Evolutionary conservation across 2,329 filamentous ascomycete species (phyloP), one percentile per base, ranked within the genome.

Genomic region (Sarocladium kiliense): DNA sequence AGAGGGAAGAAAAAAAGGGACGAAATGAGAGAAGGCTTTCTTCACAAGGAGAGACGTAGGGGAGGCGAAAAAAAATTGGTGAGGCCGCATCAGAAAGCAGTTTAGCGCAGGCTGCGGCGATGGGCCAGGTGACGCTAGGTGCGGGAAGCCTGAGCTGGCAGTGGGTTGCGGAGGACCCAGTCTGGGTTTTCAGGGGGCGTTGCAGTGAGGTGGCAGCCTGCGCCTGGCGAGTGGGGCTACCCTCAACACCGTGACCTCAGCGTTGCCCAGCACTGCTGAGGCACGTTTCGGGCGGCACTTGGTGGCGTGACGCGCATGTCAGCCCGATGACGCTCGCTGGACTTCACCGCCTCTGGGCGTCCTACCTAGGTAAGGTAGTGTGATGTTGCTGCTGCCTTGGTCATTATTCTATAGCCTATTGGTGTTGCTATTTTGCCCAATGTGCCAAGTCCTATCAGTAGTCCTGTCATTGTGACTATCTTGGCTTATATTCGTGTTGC

Each of bases 21-120:
- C 30, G 42, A 49, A 45, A 36, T n/a, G 32, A 30, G 34, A 41
- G 50, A 53, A 39, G 34, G 32, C 36, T 41, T 34, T 21, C 21
- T 10, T 18, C 18, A 12, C 5, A 16, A 53, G 30, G 21, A 41
- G 32, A 53, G 4, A 34, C 26, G 23, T 19, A 53, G 30, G 36
- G 50, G 50, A 53, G 50, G 50, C 50, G 54, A 58, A 55, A 58
- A 44, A 58, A 58, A 58, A 56, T 56, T 56, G 36, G 57, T 54
- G 37, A 51, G 47, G 53, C 50, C 32, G 49, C 41, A 42, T 37
- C 53, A 32, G 41, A 55, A 51, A 42, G 16, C 36, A 51, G 54
- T 51, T 58, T 58, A 55, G 57, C 57, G 55, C 37, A 25, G 34
- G 30, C 30, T 44, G 36, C 34, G 51, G 25, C 12, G 53, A 44